Conservation (phyloP, 106 monocot genomes). For the Dendrobium chrysotoxum region DNA sequence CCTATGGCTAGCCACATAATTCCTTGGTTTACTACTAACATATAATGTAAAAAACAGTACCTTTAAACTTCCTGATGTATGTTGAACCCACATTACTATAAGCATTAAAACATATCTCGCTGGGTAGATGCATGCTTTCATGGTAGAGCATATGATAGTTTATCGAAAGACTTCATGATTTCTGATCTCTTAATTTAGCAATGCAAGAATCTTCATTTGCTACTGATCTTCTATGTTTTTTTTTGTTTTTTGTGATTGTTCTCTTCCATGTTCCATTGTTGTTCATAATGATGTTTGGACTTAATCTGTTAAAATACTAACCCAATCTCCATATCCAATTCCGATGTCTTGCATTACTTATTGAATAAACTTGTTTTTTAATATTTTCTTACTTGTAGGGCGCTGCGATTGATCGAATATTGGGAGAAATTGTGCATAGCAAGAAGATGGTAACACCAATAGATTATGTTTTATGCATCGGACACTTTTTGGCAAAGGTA, state of each 20-base stretch:
- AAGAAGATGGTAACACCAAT: conserved; percentile 93
- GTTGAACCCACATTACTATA: neutral
- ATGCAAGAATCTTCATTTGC: neutral
- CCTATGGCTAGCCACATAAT: neutral
- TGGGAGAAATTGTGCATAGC: conserved; percentile 96
- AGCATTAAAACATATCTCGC: neutral
- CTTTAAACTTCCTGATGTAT: neutral
- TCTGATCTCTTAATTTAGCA: neutral
- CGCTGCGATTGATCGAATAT: conserved; percentile 93
- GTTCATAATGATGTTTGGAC: neutral
- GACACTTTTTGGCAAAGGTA: conserved; percentile 99
- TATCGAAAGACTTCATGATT: neutral
- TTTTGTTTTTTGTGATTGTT: neutral
- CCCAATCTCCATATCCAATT: neutral
- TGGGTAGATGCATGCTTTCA: neutral
- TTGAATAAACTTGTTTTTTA: neutral
- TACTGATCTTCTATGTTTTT: neutral
- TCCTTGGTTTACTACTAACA: neutral
- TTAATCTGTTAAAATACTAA: neutral
- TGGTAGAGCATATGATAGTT: neutral
- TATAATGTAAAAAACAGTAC: neutral
- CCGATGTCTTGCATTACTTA: neutral
- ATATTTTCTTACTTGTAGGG: conserved; percentile 36
- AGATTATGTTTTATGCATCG: conserved; percentile 94
- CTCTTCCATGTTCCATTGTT: neutral